Conservation (phyloP, 2,329 filamentous ascomycete genomes). For the Colletotrichum paranaense region DNA sequence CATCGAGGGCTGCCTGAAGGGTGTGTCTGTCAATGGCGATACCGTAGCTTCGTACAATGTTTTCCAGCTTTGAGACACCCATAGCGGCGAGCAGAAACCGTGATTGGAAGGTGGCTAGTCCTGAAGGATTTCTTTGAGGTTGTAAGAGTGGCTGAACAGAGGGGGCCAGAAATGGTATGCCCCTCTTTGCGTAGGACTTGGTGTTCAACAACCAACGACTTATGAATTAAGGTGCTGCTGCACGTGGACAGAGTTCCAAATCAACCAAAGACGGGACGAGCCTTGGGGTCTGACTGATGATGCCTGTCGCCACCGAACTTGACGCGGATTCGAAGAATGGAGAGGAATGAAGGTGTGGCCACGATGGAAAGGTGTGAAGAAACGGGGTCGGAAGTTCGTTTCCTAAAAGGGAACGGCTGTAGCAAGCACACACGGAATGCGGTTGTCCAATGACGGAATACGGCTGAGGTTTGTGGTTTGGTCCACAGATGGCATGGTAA, state of each 20-base stretch:
- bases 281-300: slow-evolving; percentile 15
- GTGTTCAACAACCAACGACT: slow-evolving; percentile 1
- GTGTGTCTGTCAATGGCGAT: slow-evolving; percentile 47
- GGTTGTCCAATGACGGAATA: slow-evolving; percentile 22
- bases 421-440: slow-evolving; percentile 28
- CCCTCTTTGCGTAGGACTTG: neutral
- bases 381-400: neutral
- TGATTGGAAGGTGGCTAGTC: neutral
- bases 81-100: neutral
- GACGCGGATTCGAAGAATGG: neutral
- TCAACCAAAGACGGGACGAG: slow-evolving; percentile 22
- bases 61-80: slow-evolving; percentile 30
- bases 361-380: neutral
- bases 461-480: slow-evolving; percentile 3
- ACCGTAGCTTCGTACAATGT: slow-evolving; percentile 45
- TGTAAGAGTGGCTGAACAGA: neutral
- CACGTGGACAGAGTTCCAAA: slow-evolving; percentile 24
- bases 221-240: neutral
- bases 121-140: neutral
- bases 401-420: slow-evolving; percentile 11
- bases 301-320: neutral
- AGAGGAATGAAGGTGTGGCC: neutral
- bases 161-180: neutral
- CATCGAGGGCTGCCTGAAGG: slow-evolving; percentile 49
- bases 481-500: neutral